Conservation (phyloP, 208 protist genomes). For the Crithidia acanthocephali region DNA sequence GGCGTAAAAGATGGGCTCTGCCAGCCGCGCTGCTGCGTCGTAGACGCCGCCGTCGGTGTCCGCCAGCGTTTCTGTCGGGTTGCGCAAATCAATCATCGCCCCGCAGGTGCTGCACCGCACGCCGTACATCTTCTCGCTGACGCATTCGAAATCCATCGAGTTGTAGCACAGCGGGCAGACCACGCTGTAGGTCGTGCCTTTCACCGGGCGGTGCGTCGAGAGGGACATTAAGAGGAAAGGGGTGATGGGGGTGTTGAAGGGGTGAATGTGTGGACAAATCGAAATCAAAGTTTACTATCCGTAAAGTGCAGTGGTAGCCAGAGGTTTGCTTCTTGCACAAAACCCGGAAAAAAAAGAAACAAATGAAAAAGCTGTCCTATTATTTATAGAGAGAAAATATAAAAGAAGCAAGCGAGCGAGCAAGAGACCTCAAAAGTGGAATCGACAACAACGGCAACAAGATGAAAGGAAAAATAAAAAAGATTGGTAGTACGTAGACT, state of each 20-base stretch:
- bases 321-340: too few relatives aligned
- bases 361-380: too few relatives aligned
- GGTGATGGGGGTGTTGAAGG: background rate
- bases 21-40: constrained; percentile 8
- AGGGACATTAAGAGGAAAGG: constrained; percentile 35
- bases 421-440: too few relatives aligned
- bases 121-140: constrained; percentile 49
- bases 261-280: background rate
- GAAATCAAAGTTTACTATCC: too few relatives aligned
- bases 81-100: constrained; percentile 70
- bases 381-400: too few relatives aligned
- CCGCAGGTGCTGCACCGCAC: constrained; percentile 66
- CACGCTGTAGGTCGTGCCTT: constrained; percentile 67
- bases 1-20: constrained; percentile 42
- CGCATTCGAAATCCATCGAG: constrained; percentile 67
- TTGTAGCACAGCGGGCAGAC: constrained; percentile 74
- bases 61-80: constrained; percentile 51
- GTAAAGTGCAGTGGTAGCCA: too few relatives aligned
- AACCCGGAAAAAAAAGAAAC: too few relatives aligned
- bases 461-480: too few relatives aligned
- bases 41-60: constrained; percentile 42
- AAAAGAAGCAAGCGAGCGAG: too few relatives aligned
- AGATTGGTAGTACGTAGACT: too few relatives aligned
- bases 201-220: constrained; percentile 41
- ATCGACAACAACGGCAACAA: too few relatives aligned